phyloP scores from a whole-genome alignment of 2,329 filamentous ascomycete species.

The Fusarium ramigenum region DNA sequence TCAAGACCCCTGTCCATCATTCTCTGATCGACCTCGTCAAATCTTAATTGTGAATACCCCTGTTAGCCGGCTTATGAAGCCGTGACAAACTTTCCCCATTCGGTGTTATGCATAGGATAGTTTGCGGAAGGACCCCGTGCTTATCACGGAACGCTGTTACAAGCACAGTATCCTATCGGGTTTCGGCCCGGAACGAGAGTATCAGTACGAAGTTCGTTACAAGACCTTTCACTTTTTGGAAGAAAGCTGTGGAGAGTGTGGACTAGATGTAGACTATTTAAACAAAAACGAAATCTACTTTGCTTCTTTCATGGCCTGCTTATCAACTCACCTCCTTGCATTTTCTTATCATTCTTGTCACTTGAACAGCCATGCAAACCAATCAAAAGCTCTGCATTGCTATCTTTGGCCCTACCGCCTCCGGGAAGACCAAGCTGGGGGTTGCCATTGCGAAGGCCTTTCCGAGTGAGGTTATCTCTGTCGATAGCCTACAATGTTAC shows the following conservation, averaged over 20 bases:
- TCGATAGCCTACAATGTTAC: neutral
- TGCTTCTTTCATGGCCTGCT: neutral
- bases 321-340: neutral
- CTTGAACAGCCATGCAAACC: neutral
- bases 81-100: neutral
- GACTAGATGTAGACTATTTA: neutral
- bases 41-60: neutral
- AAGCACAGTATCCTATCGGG: no score
- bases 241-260: neutral
- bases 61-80: neutral
- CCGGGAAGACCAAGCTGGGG: neutral
- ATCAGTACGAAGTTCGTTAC: no score
- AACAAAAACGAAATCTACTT: neutral
- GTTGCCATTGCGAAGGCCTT: neutral
- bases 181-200: neutral
- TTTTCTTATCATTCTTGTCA: fast-evolving
- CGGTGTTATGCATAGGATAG: neutral
- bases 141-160: neutral
- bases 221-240: neutral
- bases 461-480: neutral
- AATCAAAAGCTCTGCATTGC: neutral
- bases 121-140: neutral
- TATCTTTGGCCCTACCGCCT: neutral
- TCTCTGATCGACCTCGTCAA: neutral
- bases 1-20: neutral